phyloP scores from a whole-genome alignment of 106 monocot genomes.

The Agapanthus africanus region DNA sequence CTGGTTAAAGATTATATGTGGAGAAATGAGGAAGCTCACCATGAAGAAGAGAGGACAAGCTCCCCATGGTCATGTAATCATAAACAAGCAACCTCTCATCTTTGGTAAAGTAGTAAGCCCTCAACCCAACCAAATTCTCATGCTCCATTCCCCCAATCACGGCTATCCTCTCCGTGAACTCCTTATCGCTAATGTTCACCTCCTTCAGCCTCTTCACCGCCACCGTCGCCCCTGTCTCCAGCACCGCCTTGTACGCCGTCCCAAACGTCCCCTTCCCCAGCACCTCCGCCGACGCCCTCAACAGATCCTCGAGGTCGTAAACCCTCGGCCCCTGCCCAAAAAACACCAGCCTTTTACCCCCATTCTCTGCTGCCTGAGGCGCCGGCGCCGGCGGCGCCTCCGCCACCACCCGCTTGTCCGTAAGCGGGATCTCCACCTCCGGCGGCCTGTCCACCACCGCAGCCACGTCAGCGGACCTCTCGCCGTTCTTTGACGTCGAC shows the following conservation, averaged over 20 bases:
- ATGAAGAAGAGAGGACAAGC: slow-evolving; percentile 80
- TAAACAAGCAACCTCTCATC: slow-evolving; percentile 88
- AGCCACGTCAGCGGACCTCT: slow-evolving; percentile 10
- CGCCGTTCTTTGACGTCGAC: not conserved
- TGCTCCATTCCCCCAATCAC: slow-evolving; percentile 57
- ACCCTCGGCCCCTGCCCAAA: slow-evolving; percentile 24
- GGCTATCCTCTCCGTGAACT: slow-evolving; percentile 52
- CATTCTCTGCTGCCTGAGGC: slow-evolving; percentile 1
- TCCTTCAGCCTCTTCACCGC: slow-evolving; percentile 78
- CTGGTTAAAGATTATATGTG: too few relatives aligned
- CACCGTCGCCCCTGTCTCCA: slow-evolving; percentile 56
- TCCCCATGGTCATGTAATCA: slow-evolving; percentile 69
- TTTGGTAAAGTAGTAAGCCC: slow-evolving; percentile 72
- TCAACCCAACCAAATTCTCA: slow-evolving; percentile 46
- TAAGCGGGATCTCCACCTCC: slow-evolving; percentile 20
- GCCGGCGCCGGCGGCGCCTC: not conserved
- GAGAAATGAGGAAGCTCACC: slow-evolving; percentile 43
- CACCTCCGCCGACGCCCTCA: slow-evolving; percentile 90
- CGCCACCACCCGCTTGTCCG: slow-evolving; percentile 19
- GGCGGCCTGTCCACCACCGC: slow-evolving; percentile 10
- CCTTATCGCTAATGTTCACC: slow-evolving; percentile 52
- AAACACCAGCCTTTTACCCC: slow-evolving; percentile 54
- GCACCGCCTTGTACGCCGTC: slow-evolving; percentile 78
- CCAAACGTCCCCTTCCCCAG: slow-evolving; percentile 84
- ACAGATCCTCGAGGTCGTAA: slow-evolving; percentile 70